phyloP scores from a whole-genome alignment of 75 land plant genomes.

The Sequoiadendron giganteum region DNA sequence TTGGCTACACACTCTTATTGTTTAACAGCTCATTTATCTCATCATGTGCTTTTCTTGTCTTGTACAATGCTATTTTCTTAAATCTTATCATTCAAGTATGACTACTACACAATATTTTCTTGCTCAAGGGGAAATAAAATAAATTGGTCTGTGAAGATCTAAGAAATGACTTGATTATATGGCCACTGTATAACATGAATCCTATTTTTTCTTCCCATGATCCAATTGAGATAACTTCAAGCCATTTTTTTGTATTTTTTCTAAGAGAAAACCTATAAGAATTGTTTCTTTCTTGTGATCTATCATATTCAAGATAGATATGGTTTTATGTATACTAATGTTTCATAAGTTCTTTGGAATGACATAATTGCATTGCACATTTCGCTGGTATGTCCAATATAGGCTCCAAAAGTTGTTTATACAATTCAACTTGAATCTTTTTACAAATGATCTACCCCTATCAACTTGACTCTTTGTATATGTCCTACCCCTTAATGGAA shows the following conservation, averaged over 20 bases:
- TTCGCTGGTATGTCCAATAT: not conserved
- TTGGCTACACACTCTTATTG: constrained; percentile 27
- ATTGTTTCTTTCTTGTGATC: not conserved
- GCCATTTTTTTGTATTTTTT: not conserved
- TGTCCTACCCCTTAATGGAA: no score
- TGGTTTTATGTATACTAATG: not conserved
- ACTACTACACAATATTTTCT: not conserved
- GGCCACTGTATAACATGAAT: not conserved
- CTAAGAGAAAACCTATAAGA: not conserved
- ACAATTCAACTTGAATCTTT: no score
- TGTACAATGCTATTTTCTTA: not conserved
- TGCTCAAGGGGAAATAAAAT: not conserved
- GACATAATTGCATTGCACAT: not conserved
- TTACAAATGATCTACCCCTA: no score
- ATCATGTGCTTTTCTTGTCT: not conserved
- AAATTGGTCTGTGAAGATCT: not conserved
- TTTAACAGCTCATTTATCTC: constrained; percentile 10
- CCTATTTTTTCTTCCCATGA: not conserved
- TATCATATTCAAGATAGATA: not conserved
- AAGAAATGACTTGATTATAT: not conserved
- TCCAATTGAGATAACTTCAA: not conserved
- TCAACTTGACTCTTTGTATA: no score
- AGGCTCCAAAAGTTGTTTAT: not conserved
- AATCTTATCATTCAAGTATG: not conserved
- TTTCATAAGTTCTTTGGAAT: not conserved